These are phyloP conservation scores for Vinca minor DNA, from an alignment of 257 asterid species.

Conservation along the genomic window DNA sequence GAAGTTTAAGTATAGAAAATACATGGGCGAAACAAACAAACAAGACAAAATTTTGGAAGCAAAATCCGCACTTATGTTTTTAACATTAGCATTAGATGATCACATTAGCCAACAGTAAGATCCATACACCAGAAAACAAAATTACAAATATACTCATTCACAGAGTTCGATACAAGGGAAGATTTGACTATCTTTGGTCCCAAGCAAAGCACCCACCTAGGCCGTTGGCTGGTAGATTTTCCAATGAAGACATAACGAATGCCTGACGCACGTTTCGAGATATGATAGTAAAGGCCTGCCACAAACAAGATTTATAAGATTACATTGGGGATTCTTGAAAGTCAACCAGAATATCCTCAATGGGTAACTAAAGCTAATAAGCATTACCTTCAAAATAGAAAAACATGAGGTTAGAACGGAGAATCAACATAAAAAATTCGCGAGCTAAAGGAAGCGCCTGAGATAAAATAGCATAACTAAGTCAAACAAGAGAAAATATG, in stretches of 20 bases:
- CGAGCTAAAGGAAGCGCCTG: conserved; percentile 81
- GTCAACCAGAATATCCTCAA: conserved; percentile 9
- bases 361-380: conserved; percentile 8
- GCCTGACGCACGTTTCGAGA: conserved; percentile 88
- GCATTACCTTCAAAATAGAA: conserved; percentile 94
- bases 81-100: too few relatives aligned
- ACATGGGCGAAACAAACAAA: not conserved
- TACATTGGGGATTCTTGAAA: conserved; percentile 5
- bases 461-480: not conserved
- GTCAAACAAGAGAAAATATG: conserved; percentile 11
- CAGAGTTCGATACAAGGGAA: not conserved
- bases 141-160: conserved; percentile 1
- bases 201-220: conserved; percentile 44
- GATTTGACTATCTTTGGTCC: not conserved
- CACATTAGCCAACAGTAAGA: not conserved
- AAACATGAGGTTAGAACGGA: conserved; percentile 92
- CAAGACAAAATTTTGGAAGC: not conserved
- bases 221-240: conserved; percentile 81
- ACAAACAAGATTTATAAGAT: conserved; percentile 15
- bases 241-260: conserved; percentile 88
- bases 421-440: conserved; percentile 64
- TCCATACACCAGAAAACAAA: not conserved
- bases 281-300: conserved; percentile 83
- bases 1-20: not conserved
- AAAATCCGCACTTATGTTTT: not conserved